These are phyloP conservation scores for Erodium moschatum DNA, from an alignment of 441 rosid genomes.

Conservation along the genomic window DNA sequence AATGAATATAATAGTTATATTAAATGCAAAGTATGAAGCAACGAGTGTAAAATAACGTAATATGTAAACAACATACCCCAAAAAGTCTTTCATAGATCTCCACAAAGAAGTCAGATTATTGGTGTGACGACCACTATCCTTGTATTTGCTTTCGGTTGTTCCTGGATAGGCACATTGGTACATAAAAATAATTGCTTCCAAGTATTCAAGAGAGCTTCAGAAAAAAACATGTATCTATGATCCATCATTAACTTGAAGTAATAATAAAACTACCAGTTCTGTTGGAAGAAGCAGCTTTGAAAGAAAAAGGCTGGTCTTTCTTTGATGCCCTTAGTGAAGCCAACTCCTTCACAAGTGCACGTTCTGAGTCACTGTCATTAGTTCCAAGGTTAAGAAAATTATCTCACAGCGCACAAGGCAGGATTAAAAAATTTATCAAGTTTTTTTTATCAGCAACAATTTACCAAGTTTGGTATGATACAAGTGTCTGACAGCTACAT, in stretches of 20 bases:
- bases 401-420: not conserved
- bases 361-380: constrained; percentile 51
- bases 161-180: constrained; percentile 21
- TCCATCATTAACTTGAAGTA: not conserved
- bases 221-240: not conserved
- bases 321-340: constrained; percentile 41
- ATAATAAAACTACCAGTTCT: constrained; percentile 28
- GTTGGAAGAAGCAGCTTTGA: not conserved
- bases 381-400: constrained; percentile 11
- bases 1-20: constrained; percentile 1
- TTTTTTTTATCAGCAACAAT: no score
- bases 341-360: constrained; percentile 53
- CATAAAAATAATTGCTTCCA: constrained; percentile 2
- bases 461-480: no score
- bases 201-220: not conserved
- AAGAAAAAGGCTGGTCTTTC: constrained; percentile 30
- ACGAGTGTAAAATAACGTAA: not conserved
- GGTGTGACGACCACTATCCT: constrained; percentile 19
- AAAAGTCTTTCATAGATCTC: constrained; percentile 41
- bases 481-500: constrained; percentile 9
- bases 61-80: constrained; percentile 39
- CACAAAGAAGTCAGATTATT: constrained; percentile 37
- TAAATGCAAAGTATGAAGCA: not conserved
- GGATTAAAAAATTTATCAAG: no score
- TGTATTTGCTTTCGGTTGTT: constrained; percentile 20